Conservation (phyloP, 495 filamentous ascomycete species). For the Glonium stellatum region DNA sequence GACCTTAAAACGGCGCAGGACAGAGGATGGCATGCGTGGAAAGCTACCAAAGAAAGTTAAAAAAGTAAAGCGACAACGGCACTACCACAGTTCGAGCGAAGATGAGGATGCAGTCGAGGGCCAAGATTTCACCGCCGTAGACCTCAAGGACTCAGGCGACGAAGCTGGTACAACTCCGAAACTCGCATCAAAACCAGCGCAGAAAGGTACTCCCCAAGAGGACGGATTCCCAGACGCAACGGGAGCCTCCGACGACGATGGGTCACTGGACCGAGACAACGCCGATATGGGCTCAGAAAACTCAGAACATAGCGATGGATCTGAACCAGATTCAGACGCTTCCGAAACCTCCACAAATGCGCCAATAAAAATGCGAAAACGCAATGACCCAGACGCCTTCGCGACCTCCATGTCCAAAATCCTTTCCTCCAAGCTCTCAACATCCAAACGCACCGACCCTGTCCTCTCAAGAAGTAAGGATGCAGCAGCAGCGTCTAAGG, state of each 20-base stretch:
- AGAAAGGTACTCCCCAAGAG: no score
- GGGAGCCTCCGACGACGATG: slow-evolving; percentile 1
- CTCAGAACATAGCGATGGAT: slow-evolving; percentile 5
- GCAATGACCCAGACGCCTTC: slow-evolving; percentile 86
- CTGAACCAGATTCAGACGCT: no score
- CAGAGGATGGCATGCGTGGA: slow-evolving; percentile 30
- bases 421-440: slow-evolving; percentile 75
- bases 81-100: slow-evolving; percentile 70
- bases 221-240: no score
- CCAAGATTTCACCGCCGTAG: slow-evolving; percentile 7
- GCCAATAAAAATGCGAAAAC: slow-evolving; percentile 48
- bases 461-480: slow-evolving; percentile 72
- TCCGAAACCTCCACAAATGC: slow-evolving; percentile 26
- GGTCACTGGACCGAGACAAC: background rate
- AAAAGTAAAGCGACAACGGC: slow-evolving; percentile 62
- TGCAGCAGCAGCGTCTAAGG: slow-evolving; percentile 57
- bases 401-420: slow-evolving; percentile 88
- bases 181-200: no score
- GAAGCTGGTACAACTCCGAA: background rate
- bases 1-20: slow-evolving; percentile 29
- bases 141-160: background rate
- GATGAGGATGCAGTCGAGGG: slow-evolving; percentile 42
- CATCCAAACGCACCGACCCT: slow-evolving; percentile 72
- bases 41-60: slow-evolving; percentile 42
- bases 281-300: background rate